phyloP scores from a whole-genome alignment of 441 rosid species.

The Populus hybrid region DNA sequence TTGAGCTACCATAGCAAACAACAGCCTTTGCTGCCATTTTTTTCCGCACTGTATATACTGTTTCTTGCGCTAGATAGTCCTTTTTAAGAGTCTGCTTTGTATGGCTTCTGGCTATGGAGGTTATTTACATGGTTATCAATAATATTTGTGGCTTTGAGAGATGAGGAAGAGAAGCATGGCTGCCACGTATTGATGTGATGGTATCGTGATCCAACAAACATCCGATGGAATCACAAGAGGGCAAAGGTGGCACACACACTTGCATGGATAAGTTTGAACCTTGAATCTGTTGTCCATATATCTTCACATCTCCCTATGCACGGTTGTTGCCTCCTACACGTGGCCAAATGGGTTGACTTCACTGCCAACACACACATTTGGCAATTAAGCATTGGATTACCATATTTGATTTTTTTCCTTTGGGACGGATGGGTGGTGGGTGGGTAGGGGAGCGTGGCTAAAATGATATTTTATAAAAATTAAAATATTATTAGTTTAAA shows the following conservation, averaged over 20 bases:
- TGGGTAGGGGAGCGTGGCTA: too few relatives aligned
- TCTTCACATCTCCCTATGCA: constrained; percentile 23
- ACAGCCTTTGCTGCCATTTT: constrained; percentile 43
- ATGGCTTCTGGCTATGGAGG: background rate
- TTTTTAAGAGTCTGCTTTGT: background rate
- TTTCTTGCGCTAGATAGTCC: background rate
- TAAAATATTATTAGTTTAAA: too few relatives aligned
- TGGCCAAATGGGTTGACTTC: background rate
- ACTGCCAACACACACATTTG: too few relatives aligned
- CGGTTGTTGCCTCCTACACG: background rate
- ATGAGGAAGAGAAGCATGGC: constrained; percentile 15
- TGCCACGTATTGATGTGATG: constrained; percentile 29
- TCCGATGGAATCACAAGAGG: constrained; percentile 10
- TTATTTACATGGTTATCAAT: background rate
- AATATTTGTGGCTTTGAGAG: constrained; percentile 4
- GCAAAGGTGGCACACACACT: background rate
- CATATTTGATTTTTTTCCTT: too few relatives aligned
- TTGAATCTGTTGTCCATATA: background rate
- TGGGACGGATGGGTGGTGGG: too few relatives aligned
- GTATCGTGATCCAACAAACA: background rate
- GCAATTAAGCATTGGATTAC: too few relatives aligned
- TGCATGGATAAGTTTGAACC: constrained; percentile 28
- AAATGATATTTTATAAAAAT: too few relatives aligned
- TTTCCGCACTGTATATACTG: background rate
- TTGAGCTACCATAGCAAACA: constrained; percentile 25